Percentiles rank a stretch among this genome's conserved stretches.
Conservation (phyloP, 352 stramenopile species). For the Chloridella minuta region DNA sequence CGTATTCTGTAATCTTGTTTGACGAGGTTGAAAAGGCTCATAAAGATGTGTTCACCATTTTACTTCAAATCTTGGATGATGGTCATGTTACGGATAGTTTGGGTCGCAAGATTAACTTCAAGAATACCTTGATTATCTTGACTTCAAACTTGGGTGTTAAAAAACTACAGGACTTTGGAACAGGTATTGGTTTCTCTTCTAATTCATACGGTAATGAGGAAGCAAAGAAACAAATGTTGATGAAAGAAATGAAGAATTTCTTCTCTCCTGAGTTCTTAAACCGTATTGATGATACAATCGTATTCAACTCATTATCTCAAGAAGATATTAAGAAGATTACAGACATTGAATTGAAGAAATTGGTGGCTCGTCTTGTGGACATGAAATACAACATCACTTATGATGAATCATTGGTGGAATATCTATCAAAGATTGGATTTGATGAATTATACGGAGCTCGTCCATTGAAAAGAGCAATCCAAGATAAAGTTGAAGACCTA, state of each 20-base stretch:
- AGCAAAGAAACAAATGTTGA: constrained; percentile 36
- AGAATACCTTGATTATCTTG: constrained; percentile 80
- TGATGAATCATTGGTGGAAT: constrained; percentile 51
- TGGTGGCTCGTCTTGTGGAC: constrained; percentile 50
- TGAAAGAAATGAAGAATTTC: constrained; percentile 48
- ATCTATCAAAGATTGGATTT: constrained; percentile 56
- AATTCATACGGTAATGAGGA: constrained; percentile 24
- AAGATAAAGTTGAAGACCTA: constrained; percentile 26
- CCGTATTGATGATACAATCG: constrained; percentile 74
- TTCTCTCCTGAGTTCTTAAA: constrained; percentile 95
- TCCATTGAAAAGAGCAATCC: constrained; percentile 69
- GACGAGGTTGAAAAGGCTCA: constrained; percentile 96
- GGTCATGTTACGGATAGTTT: constrained; percentile 75
- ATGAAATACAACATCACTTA: constrained; percentile 48
- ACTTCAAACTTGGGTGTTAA: constrained; percentile 56
- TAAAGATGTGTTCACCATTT: constrained; percentile 60
- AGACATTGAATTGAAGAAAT: constrained; percentile 50
- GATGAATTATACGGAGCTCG: constrained; percentile 71
- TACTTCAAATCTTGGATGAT: constrained; percentile 78
- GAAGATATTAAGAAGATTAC: constrained; percentile 64
- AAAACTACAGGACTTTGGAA: constrained; percentile 81
- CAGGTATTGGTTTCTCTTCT: constrained; percentile 44
- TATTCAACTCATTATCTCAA: constrained; percentile 70
- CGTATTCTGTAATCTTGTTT: constrained; percentile 77
- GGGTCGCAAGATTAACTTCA: constrained; percentile 73